phyloP scores from a whole-genome alignment of 2,329 filamentous ascomycete genomes.

The Xenoacremonium recifei region DNA sequence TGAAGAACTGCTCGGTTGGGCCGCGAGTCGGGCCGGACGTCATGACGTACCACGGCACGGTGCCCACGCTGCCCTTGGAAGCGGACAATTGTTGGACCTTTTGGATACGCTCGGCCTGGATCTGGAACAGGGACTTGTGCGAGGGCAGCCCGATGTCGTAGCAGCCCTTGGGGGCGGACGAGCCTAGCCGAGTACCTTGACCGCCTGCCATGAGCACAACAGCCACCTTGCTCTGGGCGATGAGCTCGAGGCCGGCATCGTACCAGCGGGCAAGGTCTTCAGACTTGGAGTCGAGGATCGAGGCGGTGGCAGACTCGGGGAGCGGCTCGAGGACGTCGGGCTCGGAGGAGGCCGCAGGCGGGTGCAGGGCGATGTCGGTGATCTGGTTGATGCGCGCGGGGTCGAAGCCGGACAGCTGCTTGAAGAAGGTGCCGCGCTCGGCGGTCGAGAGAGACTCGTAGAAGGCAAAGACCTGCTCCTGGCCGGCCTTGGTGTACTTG shows the following conservation, averaged over 20 bases:
- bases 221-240: constrained; percentile 71
- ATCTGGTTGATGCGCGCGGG: constrained; percentile 86
- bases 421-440: constrained; percentile 77
- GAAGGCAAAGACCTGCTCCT: constrained; percentile 74
- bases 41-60: constrained; percentile 99
- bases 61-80: constrained; percentile 57
- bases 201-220: constrained; percentile 97
- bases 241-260: constrained; percentile 74
- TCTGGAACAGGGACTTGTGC: constrained; percentile 92
- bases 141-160: constrained; percentile 94
- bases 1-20: constrained; percentile 92
- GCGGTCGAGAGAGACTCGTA: constrained; percentile 73
- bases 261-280: constrained; percentile 85
- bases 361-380: constrained; percentile 77
- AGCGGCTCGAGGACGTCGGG: constrained; percentile 74
- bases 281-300: constrained; percentile 82
- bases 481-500: constrained; percentile 74
- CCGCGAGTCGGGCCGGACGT: constrained; percentile 91
- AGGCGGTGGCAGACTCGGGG: constrained; percentile 81
- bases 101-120: constrained; percentile 90
- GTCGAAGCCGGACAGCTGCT: constrained; percentile 80
- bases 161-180: constrained; percentile 94
- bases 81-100: constrained; percentile 81
- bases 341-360: constrained; percentile 61
- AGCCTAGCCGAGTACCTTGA: constrained; percentile 91